These are phyloP conservation scores for Wickerhamomyces rabaulensis DNA, from an alignment of 805 yeast genomes.

Conservation along the genomic window DNA sequence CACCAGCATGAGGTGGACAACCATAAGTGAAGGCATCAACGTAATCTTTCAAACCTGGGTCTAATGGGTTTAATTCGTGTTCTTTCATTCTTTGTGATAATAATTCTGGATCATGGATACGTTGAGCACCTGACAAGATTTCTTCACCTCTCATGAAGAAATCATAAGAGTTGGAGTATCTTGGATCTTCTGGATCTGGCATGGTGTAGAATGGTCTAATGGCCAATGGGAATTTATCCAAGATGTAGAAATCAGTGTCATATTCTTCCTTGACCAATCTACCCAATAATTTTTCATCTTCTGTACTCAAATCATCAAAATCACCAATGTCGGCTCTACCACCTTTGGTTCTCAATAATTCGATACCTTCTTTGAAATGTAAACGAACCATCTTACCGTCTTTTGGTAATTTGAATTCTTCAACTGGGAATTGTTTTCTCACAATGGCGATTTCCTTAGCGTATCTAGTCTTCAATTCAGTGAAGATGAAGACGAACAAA, in stretches of 20 bases:
- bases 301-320: conserved; percentile 87
- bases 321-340: conserved; percentile 70
- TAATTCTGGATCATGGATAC: conserved; percentile 90
- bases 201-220: conserved; percentile 98
- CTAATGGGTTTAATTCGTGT: conserved; percentile 76
- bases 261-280: conserved; percentile 86
- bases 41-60: conserved; percentile 85
- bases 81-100: conserved; percentile 75
- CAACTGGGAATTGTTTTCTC: conserved; percentile 94
- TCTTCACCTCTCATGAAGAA: conserved; percentile 99
- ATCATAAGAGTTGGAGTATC: conserved; percentile 95
- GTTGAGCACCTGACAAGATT: conserved; percentile 98
- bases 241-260: conserved; percentile 95
- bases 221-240: conserved; percentile 96
- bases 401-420: conserved; percentile 91
- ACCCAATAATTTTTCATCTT: conserved; percentile 92
- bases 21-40: conserved; percentile 91
- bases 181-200: conserved; percentile 93
- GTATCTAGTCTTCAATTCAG: conserved; percentile 74
- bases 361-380: conserved; percentile 87
- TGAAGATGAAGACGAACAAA: conserved; percentile 83
- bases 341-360: conserved; percentile 81
- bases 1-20: conserved; percentile 99
- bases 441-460: conserved; percentile 82
- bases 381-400: conserved; percentile 91